A percentile compares a stretch with the other conserved stretches of the same genome.
Evolutionary conservation across 208 protist genomes (phyloP).

Genomic region (Eutreptiella sp.): DNA sequence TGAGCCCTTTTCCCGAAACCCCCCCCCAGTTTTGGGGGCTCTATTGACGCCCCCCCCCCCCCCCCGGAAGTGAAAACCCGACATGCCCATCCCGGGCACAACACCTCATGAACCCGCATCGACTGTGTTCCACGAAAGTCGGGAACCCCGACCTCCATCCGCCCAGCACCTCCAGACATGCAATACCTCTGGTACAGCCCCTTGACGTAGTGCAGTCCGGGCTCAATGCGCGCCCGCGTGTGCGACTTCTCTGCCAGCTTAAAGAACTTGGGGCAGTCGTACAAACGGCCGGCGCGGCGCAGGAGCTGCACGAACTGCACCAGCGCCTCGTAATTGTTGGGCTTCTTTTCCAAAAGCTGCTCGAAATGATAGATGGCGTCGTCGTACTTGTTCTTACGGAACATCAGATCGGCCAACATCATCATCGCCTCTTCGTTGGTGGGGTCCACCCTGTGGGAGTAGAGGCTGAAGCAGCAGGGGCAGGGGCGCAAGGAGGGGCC

Average conservation of each 20-base stretch:
- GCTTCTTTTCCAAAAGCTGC: constrained; percentile 66
- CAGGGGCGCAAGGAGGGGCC: too few species aligned
- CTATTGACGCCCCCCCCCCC: too few species aligned
- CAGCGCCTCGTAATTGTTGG: constrained; percentile 77
- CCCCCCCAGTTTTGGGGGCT: too few species aligned
- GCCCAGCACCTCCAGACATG: too few species aligned
- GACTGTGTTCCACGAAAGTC: too few species aligned
- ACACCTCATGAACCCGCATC: too few species aligned
- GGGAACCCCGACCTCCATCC: too few species aligned
- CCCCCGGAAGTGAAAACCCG: too few species aligned
- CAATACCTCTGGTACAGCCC: constrained; percentile 66
- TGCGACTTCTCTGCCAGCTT: constrained; percentile 42
- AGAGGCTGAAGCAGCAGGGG: too few species aligned
- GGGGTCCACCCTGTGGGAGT: constrained; percentile 68
- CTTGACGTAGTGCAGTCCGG: constrained; percentile 69
- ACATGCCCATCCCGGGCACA: too few species aligned
- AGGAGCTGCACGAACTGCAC: constrained; percentile 73
- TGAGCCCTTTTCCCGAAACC: too few species aligned
- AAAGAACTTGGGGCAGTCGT: constrained; percentile 49
- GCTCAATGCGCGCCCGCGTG: constrained; percentile 39
- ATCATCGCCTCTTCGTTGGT: constrained; percentile 74
- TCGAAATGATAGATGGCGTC: constrained; percentile 72
- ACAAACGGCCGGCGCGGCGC: constrained; percentile 61
- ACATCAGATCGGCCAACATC: constrained; percentile 85
- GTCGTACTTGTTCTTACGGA: constrained; percentile 64